Base-by-base conservation (phyloP, 306 rosid genomes). In the Cucurbita pepo region DNA sequence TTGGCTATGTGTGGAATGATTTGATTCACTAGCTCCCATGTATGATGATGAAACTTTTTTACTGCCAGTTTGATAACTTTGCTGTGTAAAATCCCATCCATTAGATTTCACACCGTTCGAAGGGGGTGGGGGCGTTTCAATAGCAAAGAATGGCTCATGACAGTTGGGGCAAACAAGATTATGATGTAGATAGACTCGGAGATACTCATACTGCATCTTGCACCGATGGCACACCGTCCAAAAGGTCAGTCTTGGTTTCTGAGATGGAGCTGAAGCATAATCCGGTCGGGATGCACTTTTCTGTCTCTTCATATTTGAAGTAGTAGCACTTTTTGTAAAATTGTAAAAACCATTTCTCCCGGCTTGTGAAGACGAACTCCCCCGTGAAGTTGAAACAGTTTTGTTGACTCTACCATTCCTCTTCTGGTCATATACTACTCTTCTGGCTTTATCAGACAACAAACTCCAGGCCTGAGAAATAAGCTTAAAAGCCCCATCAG, bases 171-270 rank as follows among this genome's bases (percentile, higher is more conserved):
- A 94, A 47, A 94, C 81, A 70, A 94, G 96, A 81, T 91, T 87
- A 76, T 89, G 97, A 58, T 91, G 89, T 58, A 91, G 88, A 82
- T 94, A 94, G 64, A 91, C 85, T 77, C 95, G 79, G 43, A 91
- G 89, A 82, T 94, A 94, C 83, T 94, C 99, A 7, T 91, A 94
- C 66, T 94, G 99, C 97, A 94, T 94, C 83, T 86, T 91, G 85
- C 99, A 94, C 71, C 82, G 76, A 54, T 81, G 81, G 74, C 99
- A 94, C 53, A 88, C 91, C 5, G 99, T 94, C 99, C 99, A 94
- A 79, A 94, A 94, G 61, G 99, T 91, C 25, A 85, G 58, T 75
- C 84, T 88, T 0, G 88, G 63, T 79, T 88, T 87, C 47, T 75
- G 82, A 53, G 80, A 48, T 55, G 85, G 25, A 77, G 84, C 60